Conservation (phyloP, 2,329 filamentous ascomycete species). For the Alternaria panax region DNA sequence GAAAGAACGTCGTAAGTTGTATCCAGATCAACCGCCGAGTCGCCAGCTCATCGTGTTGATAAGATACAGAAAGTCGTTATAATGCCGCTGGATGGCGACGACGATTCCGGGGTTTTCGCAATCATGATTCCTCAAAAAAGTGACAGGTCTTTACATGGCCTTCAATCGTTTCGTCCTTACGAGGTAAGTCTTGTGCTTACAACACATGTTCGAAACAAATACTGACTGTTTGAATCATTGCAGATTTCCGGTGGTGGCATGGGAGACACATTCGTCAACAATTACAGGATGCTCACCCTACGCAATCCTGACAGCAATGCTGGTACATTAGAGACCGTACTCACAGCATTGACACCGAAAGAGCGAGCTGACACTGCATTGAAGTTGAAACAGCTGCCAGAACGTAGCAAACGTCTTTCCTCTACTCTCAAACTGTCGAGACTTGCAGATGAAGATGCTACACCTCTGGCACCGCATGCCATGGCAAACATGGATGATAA, state of each 20-base stretch:
- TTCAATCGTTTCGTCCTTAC: constrained; percentile 26
- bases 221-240: background rate
- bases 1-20: constrained; percentile 15
- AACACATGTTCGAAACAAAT: background rate
- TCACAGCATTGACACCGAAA: constrained; percentile 3
- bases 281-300: constrained; percentile 21
- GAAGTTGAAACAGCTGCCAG: background rate
- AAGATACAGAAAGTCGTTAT: constrained; percentile 23
- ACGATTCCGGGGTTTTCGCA: constrained; percentile 25
- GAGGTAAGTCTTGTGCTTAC: constrained; percentile 1
- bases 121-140: constrained; percentile 26
- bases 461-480: background rate
- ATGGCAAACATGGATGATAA: background rate
- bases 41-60: background rate
- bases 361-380: background rate
- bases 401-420: background rate
- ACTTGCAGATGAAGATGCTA: background rate
- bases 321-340: constrained; percentile 5
- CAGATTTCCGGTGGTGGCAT: background rate
- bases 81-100: constrained; percentile 25
- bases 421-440: background rate
- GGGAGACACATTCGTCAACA: constrained; percentile 17
- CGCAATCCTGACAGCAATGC: constrained; percentile 16
- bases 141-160: constrained; percentile 19
- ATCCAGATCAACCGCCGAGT: background rate